Percentiles rank a stretch among this genome's conserved stretches.
phyloP scores from a whole-genome alignment of 2,329 filamentous ascomycete species.

The Dactylellina leptospora region DNA sequence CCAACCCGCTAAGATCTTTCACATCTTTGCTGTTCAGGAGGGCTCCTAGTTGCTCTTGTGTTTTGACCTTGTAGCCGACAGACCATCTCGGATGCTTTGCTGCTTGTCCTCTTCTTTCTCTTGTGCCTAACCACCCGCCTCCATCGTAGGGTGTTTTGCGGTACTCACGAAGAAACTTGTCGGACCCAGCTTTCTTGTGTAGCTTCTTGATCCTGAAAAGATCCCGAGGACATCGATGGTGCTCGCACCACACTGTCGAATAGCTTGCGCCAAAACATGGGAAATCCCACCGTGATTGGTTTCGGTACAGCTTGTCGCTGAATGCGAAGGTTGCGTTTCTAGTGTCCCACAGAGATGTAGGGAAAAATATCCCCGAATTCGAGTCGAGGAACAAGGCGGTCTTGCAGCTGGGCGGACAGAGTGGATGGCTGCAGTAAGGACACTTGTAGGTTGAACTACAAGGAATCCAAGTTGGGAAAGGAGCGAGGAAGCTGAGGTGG shows the following conservation, averaged over 20 bases:
- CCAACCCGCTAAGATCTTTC: not conserved
- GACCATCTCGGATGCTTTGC: constrained; percentile 15
- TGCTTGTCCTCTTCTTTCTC: constrained; percentile 6
- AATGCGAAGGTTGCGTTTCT: not conserved
- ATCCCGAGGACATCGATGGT: constrained; percentile 37
- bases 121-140: constrained; percentile 1
- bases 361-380: constrained; percentile 34
- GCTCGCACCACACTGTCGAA: constrained; percentile 35
- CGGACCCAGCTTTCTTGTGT: constrained; percentile 7
- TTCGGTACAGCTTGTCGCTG: not conserved
- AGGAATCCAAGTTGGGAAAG: not conserved
- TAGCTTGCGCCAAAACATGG: not conserved
- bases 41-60: not conserved
- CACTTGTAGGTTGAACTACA: constrained; percentile 15
- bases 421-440: constrained; percentile 27
- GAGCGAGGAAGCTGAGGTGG: constrained; percentile 3
- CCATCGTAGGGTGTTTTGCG: not conserved
- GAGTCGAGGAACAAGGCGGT: constrained; percentile 27
- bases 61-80: constrained; percentile 15
- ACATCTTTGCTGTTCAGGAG: not conserved
- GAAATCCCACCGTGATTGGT: not conserved
- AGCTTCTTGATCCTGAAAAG: constrained; percentile 33
- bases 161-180: constrained; percentile 24
- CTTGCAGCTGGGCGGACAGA: constrained; percentile 32
- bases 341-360: constrained; percentile 14